These are phyloP conservation scores for Fusarium dlaminii DNA, from an alignment of 2,329 filamentous ascomycete genomes.

Conservation along the genomic window DNA sequence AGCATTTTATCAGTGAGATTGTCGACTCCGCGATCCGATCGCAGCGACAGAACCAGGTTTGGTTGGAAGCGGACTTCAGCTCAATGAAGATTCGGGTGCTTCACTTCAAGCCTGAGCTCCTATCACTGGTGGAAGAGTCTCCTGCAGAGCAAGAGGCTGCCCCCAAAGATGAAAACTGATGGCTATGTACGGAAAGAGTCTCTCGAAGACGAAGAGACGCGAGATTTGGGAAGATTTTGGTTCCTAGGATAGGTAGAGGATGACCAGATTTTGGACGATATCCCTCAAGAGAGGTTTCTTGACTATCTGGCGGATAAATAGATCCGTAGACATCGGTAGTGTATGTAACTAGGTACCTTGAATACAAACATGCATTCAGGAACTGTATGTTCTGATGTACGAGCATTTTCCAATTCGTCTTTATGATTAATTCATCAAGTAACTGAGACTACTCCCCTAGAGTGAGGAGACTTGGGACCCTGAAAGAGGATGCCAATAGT, in stretches of 20 bases:
- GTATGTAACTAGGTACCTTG: background rate
- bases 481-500: background rate
- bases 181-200: background rate
- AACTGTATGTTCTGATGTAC: too few relatives aligned
- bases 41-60: background rate
- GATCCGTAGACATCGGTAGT: background rate
- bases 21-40: background rate
- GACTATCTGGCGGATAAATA: background rate
- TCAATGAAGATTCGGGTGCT: background rate
- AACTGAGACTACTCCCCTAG: background rate
- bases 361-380: background rate
- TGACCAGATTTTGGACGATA: background rate
- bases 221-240: background rate
- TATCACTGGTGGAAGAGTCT: background rate
- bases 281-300: background rate
- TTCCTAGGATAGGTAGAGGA: background rate
- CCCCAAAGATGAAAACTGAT: background rate
- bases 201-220: accelerated
- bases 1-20: background rate
- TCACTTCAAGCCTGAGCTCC: background rate
- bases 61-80: background rate
- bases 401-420: background rate
- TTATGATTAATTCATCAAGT: background rate
- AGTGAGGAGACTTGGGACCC: background rate
- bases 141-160: background rate